These are phyloP conservation scores for Diversispora eburnea DNA, from an alignment of 192 early-diverging fungal species.

Conservation along the genomic window DNA sequence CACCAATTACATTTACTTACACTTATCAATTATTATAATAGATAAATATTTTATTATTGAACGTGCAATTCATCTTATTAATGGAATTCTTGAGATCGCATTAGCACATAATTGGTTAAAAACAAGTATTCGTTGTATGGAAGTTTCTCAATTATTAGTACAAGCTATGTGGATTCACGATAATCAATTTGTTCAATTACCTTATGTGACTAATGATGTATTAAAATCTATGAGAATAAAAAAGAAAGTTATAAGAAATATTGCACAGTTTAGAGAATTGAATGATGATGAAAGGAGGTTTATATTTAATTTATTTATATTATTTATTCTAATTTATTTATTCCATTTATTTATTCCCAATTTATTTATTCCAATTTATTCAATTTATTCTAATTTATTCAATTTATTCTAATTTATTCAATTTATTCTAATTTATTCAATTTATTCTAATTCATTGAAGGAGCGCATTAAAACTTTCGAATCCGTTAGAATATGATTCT, in stretches of 20 bases:
- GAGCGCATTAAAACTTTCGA: conserved; percentile 32
- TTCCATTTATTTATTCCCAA: background rate
- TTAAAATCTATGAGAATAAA: conserved; percentile 61
- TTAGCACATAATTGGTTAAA: conserved; percentile 81
- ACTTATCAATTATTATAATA: conserved; percentile 27
- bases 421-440: background rate
- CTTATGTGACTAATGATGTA: conserved; percentile 66
- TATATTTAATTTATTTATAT: background rate
- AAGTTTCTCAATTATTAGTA: conserved; percentile 82
- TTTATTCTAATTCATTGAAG: conserved; percentile 34
- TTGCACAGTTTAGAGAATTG: conserved; percentile 67
- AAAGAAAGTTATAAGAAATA: conserved; percentile 59
- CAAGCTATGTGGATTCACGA: conserved; percentile 83
- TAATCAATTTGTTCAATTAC: conserved; percentile 81
- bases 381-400: background rate
- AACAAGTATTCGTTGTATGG: conserved; percentile 67
- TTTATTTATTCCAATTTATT: background rate
- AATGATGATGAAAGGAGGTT: conserved; percentile 53
- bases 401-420: too few species aligned
- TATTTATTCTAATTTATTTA: background rate
- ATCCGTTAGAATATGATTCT: conserved; percentile 64
- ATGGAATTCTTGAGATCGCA: conserved; percentile 87
- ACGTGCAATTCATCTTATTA: conserved; percentile 69
- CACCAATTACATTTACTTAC: too few species aligned
- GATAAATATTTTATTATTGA: conserved; percentile 72